Conservation (phyloP, 1,139 yeast genomes). For the Diutina siamensis region DNA sequence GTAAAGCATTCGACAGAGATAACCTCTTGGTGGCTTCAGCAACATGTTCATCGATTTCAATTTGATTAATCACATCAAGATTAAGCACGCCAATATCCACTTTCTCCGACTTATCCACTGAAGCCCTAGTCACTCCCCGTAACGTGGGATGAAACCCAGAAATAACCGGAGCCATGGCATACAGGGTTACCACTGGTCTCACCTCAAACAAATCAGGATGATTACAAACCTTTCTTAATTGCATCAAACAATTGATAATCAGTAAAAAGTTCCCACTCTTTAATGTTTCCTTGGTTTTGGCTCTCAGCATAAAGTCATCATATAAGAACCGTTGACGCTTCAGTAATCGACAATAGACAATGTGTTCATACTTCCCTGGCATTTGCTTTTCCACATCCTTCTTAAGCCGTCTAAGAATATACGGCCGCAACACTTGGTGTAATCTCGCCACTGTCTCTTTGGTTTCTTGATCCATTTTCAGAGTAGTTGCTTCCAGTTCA, state of each 20-base stretch:
- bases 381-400: conserved; percentile 97
- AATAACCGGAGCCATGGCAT: conserved; percentile 62
- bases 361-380: conserved; percentile 97
- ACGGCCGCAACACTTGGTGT: conserved; percentile 91
- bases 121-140: conserved; percentile 28
- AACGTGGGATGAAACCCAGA: conserved; percentile 34
- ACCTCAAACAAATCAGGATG: conserved; percentile 97
- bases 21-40: conserved; percentile 32
- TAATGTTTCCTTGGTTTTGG: conserved; percentile 87
- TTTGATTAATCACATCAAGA: conserved; percentile 42
- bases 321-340: conserved; percentile 86
- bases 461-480: conserved; percentile 52
- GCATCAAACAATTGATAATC: conserved; percentile 96
- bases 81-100: conserved; percentile 52
- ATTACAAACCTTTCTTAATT: conserved; percentile 90
- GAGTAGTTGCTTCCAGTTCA: conserved; percentile 23
- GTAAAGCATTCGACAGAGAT: conserved; percentile 36
- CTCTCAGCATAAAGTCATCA: conserved; percentile 96
- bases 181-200: conserved; percentile 86
- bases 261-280: conserved; percentile 93
- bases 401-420: conserved; percentile 78
- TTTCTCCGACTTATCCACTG: conserved; percentile 15
- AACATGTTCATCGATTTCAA: conserved; percentile 34
- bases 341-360: conserved; percentile 82
- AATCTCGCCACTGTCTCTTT: conserved; percentile 74